Percentiles rank a stretch among this genome's conserved stretches.
phyloP scores from a whole-genome alignment of 192 early-diverging fungal species.

The Podila horticola region DNA sequence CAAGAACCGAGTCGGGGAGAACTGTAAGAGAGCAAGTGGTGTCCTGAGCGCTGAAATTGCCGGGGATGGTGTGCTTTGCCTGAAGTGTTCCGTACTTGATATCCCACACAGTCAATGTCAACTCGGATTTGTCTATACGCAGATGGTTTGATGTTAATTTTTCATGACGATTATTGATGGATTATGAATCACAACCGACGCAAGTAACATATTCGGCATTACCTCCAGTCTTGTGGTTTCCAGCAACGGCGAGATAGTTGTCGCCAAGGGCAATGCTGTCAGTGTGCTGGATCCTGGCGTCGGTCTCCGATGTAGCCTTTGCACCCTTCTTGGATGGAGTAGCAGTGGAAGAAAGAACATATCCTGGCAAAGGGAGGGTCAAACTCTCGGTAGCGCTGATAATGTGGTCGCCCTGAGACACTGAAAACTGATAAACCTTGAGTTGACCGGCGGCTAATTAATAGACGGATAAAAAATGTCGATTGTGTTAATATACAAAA shows the following conservation, averaged over 20 bases:
- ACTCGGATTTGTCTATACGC: constrained; percentile 36
- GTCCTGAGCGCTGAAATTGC: constrained; percentile 14
- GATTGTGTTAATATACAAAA: background rate
- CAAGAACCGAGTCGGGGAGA: constrained; percentile 54
- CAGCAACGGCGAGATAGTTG: constrained; percentile 59
- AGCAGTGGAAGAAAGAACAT: background rate
- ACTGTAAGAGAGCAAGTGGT: constrained; percentile 47
- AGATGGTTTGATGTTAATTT: background rate
- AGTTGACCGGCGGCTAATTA: constrained; percentile 21
- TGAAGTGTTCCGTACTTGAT: constrained; percentile 63
- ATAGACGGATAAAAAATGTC: no score
- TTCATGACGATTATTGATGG: no score
- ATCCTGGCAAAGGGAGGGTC: constrained; percentile 38
- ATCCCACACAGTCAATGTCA: constrained; percentile 61
- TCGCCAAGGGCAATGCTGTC: constrained; percentile 52
- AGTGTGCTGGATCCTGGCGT: constrained; percentile 13
- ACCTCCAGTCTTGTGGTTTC: constrained; percentile 29
- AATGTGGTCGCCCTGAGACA: constrained; percentile 13
- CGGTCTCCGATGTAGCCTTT: constrained; percentile 16
- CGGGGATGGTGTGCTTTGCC: constrained; percentile 43
- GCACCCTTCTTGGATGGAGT: constrained; percentile 20
- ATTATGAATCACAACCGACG: no score
- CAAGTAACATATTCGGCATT: background rate
- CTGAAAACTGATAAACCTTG: constrained; percentile 32
- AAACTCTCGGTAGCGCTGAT: constrained; percentile 31